Evolutionary conservation across 2,329 filamentous ascomycete species (phyloP).

Genomic region (Fusarium torreyae): DNA sequence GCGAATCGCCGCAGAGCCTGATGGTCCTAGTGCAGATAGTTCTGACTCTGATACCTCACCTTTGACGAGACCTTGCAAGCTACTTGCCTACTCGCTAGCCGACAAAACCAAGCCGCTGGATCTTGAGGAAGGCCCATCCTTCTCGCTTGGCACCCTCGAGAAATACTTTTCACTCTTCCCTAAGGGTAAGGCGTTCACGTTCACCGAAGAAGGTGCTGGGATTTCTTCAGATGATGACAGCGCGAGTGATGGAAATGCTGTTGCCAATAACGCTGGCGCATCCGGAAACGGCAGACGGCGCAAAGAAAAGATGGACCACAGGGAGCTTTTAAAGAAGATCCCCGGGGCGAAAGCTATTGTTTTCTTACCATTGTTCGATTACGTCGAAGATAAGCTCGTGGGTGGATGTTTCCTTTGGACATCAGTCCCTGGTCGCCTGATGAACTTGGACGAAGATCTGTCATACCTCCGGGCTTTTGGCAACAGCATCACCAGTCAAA

Average conservation of each 20-base stretch:
- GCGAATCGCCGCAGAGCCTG: slow-evolving; percentile 36
- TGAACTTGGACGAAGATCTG: slow-evolving; percentile 55
- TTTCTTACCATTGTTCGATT: slow-evolving; percentile 56
- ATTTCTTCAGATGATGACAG: slow-evolving; percentile 54
- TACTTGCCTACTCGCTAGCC: slow-evolving; percentile 50
- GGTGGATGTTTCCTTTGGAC: slow-evolving; percentile 58
- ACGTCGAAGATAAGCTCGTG: slow-evolving; percentile 53
- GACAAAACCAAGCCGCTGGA: slow-evolving; percentile 45
- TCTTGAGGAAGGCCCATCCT: slow-evolving; percentile 49
- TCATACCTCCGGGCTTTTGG: slow-evolving; percentile 55
- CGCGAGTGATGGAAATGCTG: slow-evolving; percentile 42
- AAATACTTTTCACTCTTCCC: slow-evolving; percentile 53
- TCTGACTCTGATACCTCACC: slow-evolving; percentile 52
- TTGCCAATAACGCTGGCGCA: background rate
- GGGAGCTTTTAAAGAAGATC: slow-evolving; percentile 54
- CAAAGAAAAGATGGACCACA: slow-evolving; percentile 49
- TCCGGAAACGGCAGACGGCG: slow-evolving; percentile 19
- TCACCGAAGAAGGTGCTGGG: slow-evolving; percentile 49
- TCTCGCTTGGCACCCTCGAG: slow-evolving; percentile 51
- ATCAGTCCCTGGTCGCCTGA: slow-evolving; percentile 53
- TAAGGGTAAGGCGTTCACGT: slow-evolving; percentile 51
- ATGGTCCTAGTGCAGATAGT: slow-evolving; percentile 46
- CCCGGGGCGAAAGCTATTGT: slow-evolving; percentile 54
- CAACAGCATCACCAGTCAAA: slow-evolving; percentile 64
- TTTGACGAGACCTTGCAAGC: slow-evolving; percentile 47